Evolutionary conservation across 371 early-diverging fungal genomes (phyloP), one percentile per base, ranked within the genome.

Genomic region (Apophysomyces elegans): DNA sequence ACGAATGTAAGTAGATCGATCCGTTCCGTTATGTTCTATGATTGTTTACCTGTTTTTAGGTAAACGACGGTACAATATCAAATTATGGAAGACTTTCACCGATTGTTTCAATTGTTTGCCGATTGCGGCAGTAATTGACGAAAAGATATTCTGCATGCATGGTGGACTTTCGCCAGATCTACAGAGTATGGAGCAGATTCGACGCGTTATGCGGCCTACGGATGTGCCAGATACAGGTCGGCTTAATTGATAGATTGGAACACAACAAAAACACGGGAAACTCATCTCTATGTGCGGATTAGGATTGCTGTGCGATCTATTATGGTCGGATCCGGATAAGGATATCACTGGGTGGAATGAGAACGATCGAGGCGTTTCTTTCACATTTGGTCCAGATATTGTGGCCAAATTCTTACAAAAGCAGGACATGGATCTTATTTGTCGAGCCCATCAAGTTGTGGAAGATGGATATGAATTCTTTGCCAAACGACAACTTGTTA

Each of bases 391-490:
- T 4, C 81, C 88, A 35, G 86, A 88, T 58, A 88, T 96, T 63
- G 93, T 99, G 11, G 83, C 85, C 62, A 86, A 89, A 63, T 98
- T 98, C 81, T 75, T 98, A 66, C 85, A 90, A 61, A 87, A 85
- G 70, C 91, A 95, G 74, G 95, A 95, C 74, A 81, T 96, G 71
- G 96, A 96, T 79, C 83, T 96, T 18, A 89, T 97, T 35, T 95
- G 95, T 74, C 89, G 99, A 59, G 99, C 98, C 5, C 99, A 99
- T 73, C 95, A 95, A 88, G 98, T 99, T 4, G 98, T 99, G 8
- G 98, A 99, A 75, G 97, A 97, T 64, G 98, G 99, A 13, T 99
- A 99, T 73, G 97, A 98, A 78, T 99, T 99, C 77, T 98, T 98
- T 87, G 94, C 92, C 56, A 90, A 95, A 69, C 87, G 96, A 45